Evolutionary conservation across 163 green algal species (phyloP).

Genomic region (Scenedesmus sp.): DNA sequence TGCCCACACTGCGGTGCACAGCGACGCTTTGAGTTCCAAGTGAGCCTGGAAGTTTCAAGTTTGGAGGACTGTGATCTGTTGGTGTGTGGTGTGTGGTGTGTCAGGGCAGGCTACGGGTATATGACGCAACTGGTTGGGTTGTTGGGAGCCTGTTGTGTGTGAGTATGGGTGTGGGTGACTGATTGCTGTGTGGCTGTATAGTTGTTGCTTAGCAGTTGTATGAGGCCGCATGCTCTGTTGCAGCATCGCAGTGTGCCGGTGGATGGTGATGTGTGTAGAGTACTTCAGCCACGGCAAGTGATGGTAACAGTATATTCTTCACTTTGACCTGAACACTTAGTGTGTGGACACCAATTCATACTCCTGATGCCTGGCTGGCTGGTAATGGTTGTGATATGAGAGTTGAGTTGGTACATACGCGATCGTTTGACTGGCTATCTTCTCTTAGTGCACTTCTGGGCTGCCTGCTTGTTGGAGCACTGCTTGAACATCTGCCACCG

Average conservation of each 20-base stretch:
- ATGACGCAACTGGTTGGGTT: neutral
- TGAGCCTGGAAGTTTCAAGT: conserved; percentile 29
- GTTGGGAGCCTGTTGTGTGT: neutral
- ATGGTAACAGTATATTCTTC: conserved; percentile 50
- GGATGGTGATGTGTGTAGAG: neutral
- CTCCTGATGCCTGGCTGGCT: conserved; percentile 28
- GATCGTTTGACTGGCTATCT: neutral
- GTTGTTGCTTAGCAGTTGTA: neutral
- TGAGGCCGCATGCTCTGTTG: neutral
- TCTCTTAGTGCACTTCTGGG: no score
- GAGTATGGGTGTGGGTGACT: neutral
- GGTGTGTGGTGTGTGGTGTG: neutral
- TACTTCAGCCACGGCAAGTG: neutral
- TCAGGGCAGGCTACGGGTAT: no score
- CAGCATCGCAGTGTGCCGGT: neutral
- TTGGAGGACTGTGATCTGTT: neutral
- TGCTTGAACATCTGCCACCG: no score
- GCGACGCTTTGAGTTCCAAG: conserved; percentile 89
- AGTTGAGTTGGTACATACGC: neutral
- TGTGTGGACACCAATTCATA: conserved; percentile 48
- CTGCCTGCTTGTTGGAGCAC: neutral
- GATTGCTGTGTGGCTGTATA: neutral
- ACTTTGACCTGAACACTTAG: conserved; percentile 59
- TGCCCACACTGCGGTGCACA: conserved; percentile 77
- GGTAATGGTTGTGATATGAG: neutral